Conservation (phyloP, 352 stramenopile species). For the Pythium angustatum region DNA sequence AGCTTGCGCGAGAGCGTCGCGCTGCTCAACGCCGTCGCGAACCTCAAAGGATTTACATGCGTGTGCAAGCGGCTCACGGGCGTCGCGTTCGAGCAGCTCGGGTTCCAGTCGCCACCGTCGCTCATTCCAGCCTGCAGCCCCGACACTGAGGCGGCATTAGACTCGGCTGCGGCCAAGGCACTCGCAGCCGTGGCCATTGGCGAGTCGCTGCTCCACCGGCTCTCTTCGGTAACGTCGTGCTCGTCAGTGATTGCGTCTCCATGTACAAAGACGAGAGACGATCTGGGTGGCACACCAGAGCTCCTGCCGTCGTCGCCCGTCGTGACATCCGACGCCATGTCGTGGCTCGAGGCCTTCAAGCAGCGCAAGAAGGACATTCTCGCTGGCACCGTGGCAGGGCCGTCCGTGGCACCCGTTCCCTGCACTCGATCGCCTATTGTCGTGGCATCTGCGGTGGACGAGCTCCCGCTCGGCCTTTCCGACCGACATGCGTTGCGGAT, state of each 20-base stretch:
- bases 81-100: slow-evolving; percentile 49
- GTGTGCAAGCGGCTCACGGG: slow-evolving; percentile 53
- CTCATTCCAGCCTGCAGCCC: not conserved
- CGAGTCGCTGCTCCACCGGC: slow-evolving; percentile 38
- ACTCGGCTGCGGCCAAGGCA: slow-evolving; percentile 31
- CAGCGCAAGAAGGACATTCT: slow-evolving; percentile 73
- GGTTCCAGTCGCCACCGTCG: slow-evolving; percentile 38
- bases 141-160: not conserved
- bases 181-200: slow-evolving; percentile 33
- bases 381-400: slow-evolving; percentile 24
- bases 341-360: slow-evolving; percentile 62
- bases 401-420: slow-evolving; percentile 22
- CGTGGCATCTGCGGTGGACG: not conserved
- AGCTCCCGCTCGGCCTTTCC: slow-evolving; percentile 8
- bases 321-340: slow-evolving; percentile 49
- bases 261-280: too few relatives aligned
- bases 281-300: not conserved
- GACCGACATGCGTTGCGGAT: not conserved
- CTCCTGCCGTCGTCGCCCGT: not conserved
- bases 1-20: slow-evolving; percentile 63
- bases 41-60: slow-evolving; percentile 57
- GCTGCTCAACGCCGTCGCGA: slow-evolving; percentile 64
- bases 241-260: slow-evolving; percentile 8
- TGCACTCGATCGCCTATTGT: not conserved
- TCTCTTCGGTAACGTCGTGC: slow-evolving; percentile 6